Evolutionary conservation across 345 rosid genomes (phyloP), one percentile per base, ranked within the genome.

Genomic region (Eucalyptus curtisii): DNA sequence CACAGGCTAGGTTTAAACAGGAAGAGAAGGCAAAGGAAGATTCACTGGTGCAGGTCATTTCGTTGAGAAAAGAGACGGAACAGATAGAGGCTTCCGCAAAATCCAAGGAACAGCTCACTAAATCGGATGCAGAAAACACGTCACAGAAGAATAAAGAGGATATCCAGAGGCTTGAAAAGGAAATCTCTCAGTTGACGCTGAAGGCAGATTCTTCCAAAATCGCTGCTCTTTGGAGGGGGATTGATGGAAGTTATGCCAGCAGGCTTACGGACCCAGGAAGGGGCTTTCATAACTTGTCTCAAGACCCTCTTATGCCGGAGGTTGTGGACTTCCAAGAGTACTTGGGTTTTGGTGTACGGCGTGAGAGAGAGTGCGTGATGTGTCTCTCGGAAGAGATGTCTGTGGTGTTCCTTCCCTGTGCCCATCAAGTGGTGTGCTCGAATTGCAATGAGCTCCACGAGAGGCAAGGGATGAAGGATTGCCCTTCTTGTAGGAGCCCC

Each of bases 281-380:
- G 53, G n/a, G 66, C 37, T 31, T 81, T 64, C 87, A 47, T 61
- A 25, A 64, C 33, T 27, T 61, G 84, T 11, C 84, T 40, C 30
- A 76, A 40, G 84, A 37, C 30, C 84, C 30, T 76, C 84, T 22
- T 40, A 22, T 22, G 84, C 84, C 9, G 3, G 84, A 76, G 84
- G 47, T 76, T 42, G 45, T 40, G 84, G 92, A 88, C 87, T 86
- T 92, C 86, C 90, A 89, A 16, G 93, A 93, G 71, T 85, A 89
- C 64, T 86, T 90, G 22, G 92, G 91, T 47, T 76, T 48, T n/a
- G 94, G 93, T 3, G 93, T 95, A 90, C 94, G 92, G 88, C 95
- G 97, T 7, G 99, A 97, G 89, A 92, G 97, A 33, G 99, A 97
- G 88, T 97, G 99, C 45, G 99, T 97, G 88, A 96, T 97, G 99